Evolutionary conservation across 202 grass and related monocot species (phyloP), one percentile per base, ranked within the genome.

Genomic region (Carex arenaria): DNA sequence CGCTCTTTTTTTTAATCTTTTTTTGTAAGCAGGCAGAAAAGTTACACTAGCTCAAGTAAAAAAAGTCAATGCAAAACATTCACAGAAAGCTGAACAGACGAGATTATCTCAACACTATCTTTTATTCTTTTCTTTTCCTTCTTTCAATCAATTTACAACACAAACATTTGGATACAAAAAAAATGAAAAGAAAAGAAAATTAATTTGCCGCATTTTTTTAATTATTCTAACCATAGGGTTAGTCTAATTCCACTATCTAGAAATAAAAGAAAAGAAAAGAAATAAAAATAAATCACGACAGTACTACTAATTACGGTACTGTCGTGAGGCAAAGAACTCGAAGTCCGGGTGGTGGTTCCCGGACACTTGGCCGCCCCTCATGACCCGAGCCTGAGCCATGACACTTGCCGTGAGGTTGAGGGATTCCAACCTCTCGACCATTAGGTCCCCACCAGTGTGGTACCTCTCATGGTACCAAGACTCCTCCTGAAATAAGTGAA

Each of bases 291-390:
- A 75, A 4, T 49, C 19, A 70, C 11, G 3, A 43, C 40, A 15
- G 34, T 12, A 82, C 7, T 13, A 42, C 71, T 22, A 68, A 85
- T 84, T 85, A 4, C 61, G 57, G 71, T 53, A 34, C 59, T 89
- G 79, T 12, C 79, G 45, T 18, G 89, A 92, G 1, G 88, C 42
- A 85, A 98, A 98, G 83, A 98, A 98, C 70, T 93, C 91, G 1
- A 88, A 95, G 51, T 98, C 95, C 5, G 86, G 82, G 55, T 98
- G 95, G 18, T 65, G 63, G 70, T 90, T 98, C 80, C 56, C 64
- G 0, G 62, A 81, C 14, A 40, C 17, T 64, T 85, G 82, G 15
- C 47, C 45, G 15, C 78, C 63, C 53, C 85, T 92, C 10, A 31
- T 36, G 43, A 98, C 63, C 13, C 45, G 26, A 0, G 93, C 82